phyloP scores from a whole-genome alignment of 805 yeast genomes.

The Starmerella scarabaei region DNA sequence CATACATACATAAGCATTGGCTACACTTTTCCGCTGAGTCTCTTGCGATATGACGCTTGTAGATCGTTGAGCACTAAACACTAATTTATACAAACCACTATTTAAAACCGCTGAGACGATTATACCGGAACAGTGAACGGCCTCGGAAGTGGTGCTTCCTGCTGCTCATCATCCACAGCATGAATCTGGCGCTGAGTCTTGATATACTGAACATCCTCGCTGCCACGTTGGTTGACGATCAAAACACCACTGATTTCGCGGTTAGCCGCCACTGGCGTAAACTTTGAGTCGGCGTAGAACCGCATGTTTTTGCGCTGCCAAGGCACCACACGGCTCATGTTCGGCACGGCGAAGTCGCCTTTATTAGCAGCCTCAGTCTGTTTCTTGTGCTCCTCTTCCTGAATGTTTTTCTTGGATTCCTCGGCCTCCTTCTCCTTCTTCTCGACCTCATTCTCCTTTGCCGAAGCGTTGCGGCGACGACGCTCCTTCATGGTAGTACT shows the following conservation, averaged over 20 bases:
- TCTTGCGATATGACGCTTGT: too few relatives aligned
- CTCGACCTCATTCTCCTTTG: slow-evolving; percentile 17
- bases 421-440: slow-evolving; percentile 24
- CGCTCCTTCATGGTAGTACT: slow-evolving; percentile 94
- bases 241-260: slow-evolving; percentile 32
- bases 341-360: slow-evolving; percentile 47
- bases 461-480: slow-evolving; percentile 40
- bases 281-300: slow-evolving; percentile 58
- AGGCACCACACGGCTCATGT: slow-evolving; percentile 81
- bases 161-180: slow-evolving; percentile 62
- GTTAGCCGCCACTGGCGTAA: slow-evolving; percentile 54
- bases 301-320: slow-evolving; percentile 73
- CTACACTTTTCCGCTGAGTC: too few relatives aligned
- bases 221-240: slow-evolving; percentile 19
- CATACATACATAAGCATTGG: too few relatives aligned
- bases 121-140: slow-evolving; percentile 26
- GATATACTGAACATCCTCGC: slow-evolving; percentile 39
- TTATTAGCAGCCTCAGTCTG: slow-evolving; percentile 30
- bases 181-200: slow-evolving; percentile 80
- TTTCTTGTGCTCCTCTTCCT: slow-evolving; percentile 19
- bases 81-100: too few relatives aligned
- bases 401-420: slow-evolving; percentile 18
- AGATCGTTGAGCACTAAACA: too few relatives aligned
- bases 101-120: too few relatives aligned
- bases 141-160: slow-evolving; percentile 37